Base-by-base conservation (phyloP, 2,329 filamentous ascomycete species). In the Penicillium sp. region DNA sequence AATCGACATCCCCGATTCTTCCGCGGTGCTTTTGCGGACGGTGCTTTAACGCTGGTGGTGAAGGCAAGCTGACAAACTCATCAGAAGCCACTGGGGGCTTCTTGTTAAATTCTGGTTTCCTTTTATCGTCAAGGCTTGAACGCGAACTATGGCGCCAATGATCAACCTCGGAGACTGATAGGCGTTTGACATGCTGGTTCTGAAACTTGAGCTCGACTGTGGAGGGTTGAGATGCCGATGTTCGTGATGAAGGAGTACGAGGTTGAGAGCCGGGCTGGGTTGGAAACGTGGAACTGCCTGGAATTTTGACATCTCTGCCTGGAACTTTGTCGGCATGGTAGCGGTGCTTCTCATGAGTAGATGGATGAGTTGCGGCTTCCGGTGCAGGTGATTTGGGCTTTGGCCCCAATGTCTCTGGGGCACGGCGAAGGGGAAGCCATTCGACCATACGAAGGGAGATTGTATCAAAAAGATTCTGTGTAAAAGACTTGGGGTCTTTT, bases 401-500 rank as follows among this genome's bases (percentile, higher is more conserved):
- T 38, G 27, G 8, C 37, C 63, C 66, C 33, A 67, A 58, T 2
- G 64, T 54, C 17, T 65, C 69, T 2, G 66, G 62, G 35, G 67
- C 62, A n/a, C 69, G 70, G 35, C 73, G 73, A 27, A 77, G 65
- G n/a, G 78, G 77, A 50, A 80, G 66, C 78, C 78, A 80, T 62
- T 78, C 76, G 9, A 80, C 71, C 73, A 80, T 76, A 43, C 77
- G 70, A 37, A 81, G 59, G 3, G 77, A 74, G 9, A 78, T 57
- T 0, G 79, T 78, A 62, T 81, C 78, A 54, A 82, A 84, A 1
- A 85, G 69, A 58, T 81, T 82, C 63, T 88, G 86, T 2, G 83
- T 82, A 56, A 88, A 84, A 2, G 85, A 87, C 65, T 84, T 85
- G 1, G 80, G 79, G 63, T 88, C 86, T 64, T 82, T 86, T 48